phyloP scores from a whole-genome alignment of 1,284 basidiomycete species.

The Boletellus deceptivus region DNA sequence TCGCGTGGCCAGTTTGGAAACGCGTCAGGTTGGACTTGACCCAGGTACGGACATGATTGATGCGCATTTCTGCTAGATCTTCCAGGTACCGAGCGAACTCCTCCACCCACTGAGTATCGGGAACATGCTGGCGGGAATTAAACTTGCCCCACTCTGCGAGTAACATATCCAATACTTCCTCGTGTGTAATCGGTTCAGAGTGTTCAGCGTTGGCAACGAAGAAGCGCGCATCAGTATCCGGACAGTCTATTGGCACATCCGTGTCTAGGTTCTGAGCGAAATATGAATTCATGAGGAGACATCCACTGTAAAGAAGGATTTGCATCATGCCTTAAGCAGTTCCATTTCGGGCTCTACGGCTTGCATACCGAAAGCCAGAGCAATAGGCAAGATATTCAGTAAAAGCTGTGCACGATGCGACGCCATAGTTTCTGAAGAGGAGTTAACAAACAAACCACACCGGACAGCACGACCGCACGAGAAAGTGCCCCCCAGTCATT shows the following conservation, averaged over 20 bases:
- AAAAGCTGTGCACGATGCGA: conserved; percentile 50
- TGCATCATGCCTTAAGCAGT: conserved; percentile 43
- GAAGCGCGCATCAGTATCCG: conserved; percentile 39
- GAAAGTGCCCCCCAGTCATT: conserved; percentile 65
- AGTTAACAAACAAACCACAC: neutral
- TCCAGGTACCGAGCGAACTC: conserved; percentile 40
- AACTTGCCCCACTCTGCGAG: conserved; percentile 35
- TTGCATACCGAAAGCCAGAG: conserved; percentile 44
- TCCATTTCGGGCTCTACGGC: conserved; percentile 46
- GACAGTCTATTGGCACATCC: conserved; percentile 36
- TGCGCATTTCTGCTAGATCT: conserved; percentile 39
- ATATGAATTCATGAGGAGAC: neutral
- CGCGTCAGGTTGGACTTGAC: conserved; percentile 45
- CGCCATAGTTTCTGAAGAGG: conserved; percentile 49
- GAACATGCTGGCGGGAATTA: conserved; percentile 30
- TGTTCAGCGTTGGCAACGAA: conserved; percentile 32
- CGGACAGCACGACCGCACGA: conserved; percentile 37
- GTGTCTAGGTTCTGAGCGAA: conserved; percentile 49
- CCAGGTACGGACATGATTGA: conserved; percentile 50
- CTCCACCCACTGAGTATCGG: conserved; percentile 44
- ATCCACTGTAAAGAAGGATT: neutral
- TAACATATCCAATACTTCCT: conserved; percentile 31
- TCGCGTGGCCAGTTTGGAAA: conserved; percentile 45
- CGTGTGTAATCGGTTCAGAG: conserved; percentile 19
- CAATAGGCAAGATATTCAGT: conserved; percentile 40